Conservation (phyloP, 768 basidiomycete species). For the Vishniacozyma victoriae region DNA sequence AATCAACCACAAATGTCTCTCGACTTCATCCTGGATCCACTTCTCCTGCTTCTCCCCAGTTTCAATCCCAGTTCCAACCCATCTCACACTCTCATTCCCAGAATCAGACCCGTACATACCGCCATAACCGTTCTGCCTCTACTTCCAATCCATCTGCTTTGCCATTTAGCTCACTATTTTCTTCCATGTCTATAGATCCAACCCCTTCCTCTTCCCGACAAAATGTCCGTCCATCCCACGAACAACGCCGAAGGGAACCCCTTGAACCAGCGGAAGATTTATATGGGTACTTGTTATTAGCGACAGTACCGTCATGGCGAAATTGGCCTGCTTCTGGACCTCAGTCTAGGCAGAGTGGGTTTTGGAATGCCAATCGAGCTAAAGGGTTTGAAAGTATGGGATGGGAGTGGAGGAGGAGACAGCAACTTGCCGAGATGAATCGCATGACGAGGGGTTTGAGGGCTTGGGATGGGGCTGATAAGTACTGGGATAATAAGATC, state of each 20-base stretch:
- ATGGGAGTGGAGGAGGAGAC: slow-evolving; percentile 35
- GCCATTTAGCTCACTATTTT: slow-evolving; percentile 13
- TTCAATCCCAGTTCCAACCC: too few relatives aligned
- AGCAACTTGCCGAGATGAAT: slow-evolving; percentile 15
- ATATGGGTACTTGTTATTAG: slow-evolving; percentile 13
- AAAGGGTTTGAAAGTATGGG: slow-evolving; percentile 25
- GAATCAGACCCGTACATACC: too few relatives aligned
- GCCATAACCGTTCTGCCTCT: too few relatives aligned
- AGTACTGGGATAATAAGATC: slow-evolving; percentile 22
- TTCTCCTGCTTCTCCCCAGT: not conserved
- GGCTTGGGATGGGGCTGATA: slow-evolving; percentile 19
- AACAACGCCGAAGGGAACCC: too few relatives aligned
- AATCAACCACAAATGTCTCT: too few relatives aligned
- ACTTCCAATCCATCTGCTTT: not conserved
- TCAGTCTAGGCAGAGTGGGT: not conserved
- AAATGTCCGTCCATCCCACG: too few relatives aligned
- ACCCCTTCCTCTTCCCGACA: not conserved
- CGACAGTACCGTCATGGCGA: slow-evolving; percentile 15
- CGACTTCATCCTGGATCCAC: too few relatives aligned
- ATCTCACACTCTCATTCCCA: too few relatives aligned
- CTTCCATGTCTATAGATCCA: slow-evolving; percentile 14
- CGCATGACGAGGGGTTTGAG: slow-evolving; percentile 10
- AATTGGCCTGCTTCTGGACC: slow-evolving; percentile 7
- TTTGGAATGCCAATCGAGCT: slow-evolving; percentile 7
- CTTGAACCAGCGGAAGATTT: slow-evolving; percentile 18